Evolutionary conservation across 768 basidiomycete genomes (phyloP), one percentile per base, ranked within the genome.

Genomic region (Grammothele lineata): DNA sequence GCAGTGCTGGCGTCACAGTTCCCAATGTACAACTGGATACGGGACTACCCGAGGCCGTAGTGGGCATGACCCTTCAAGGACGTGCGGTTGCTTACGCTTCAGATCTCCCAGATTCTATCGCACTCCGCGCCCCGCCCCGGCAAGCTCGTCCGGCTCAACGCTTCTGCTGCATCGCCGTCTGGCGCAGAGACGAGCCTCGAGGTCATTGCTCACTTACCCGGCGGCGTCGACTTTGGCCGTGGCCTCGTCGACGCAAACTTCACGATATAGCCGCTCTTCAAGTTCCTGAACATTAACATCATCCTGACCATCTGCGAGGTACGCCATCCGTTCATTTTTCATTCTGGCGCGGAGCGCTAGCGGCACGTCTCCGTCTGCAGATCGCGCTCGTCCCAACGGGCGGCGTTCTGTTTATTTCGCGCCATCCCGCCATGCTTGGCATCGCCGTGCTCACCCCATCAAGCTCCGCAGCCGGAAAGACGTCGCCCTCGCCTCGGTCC

Each of bases 241-340:
- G 92, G 92, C 1, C 72, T 95, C 39, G 88, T 94, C 26, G 91
- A 94, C 55, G 89, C 92, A 60, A 94, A 95, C 66, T 93, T 94
- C 61, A 92, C 92, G 32, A 89, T 96, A 80, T 98, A 92, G 92
- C 94, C 94, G 1, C 62, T 98, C 40, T 96, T 97, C 75, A 87
- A 92, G 63, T 87, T 86, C 49, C 66, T 97, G 50, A 92, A 92
- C 57, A 81, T 95, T 45, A 94, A 96, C 62, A 93, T 95, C 57
- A 87, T 98, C 51, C 69, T 98, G 51, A 92, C 90, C 6, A 85
- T 91, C 47, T 92, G 91, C 60, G 94, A 98, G 76, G 88, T 87
- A 57, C 4, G 64, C 49, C 14, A 36, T n/a, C 57, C 37, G 40
- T 41, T 35, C 24, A 9, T 15, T 17, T 34, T 15, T 14, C 9